Base-by-base conservation (phyloP, 305 asterid species). In the Rubia peregrina region DNA sequence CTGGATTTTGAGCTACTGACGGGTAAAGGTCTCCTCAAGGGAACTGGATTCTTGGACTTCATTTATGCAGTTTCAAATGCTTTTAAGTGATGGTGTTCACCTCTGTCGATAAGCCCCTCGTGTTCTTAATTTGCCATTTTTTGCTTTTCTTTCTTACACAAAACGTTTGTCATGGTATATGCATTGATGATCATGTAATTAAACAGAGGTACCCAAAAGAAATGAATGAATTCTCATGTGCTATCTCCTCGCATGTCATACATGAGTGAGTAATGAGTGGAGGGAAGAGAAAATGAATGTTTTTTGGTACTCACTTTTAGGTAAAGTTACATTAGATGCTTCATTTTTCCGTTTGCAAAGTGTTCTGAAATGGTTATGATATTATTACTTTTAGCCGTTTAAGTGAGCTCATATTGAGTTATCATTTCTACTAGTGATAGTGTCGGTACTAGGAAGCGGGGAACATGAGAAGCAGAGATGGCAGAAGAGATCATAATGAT, bases 41-140 rank as follows among this genome's bases (percentile, higher is more conserved):
- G 97, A 77, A 91, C 98, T 40, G 98, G 97, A 38, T 87, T 94
- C 90, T 83, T 94, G 95, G 98, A 91, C 79, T 94, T 94, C 90
- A 83, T 94, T 69, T 91, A 94, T 77, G 82, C 95, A 0, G 41
- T 89, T 70, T 78, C 95, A 16, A 85, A 86, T 55, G 85, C 90
- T 74, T 74, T 92, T 67, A 81, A 90, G 61, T 92, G 79, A 88
- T 59, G 24, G 24, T n/a, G 14, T 73, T 59, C 53, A 12, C 12
- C 56, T 42, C 38, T 11, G 44, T 24, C 36, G 3, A 21, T 30
- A 19, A 53, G 19, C 22, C 11, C 36, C 6, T 40, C 9, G 3
- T 53, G 36, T 55, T 3, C 43, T 72, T 51, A 19, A 49, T 33
- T 33, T 10, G 9, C 56, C 55, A 9, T 38, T 51, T 17, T 17